Evolutionary conservation across 257 asterid species (phyloP).

Genomic region (Fraxinus americana): DNA sequence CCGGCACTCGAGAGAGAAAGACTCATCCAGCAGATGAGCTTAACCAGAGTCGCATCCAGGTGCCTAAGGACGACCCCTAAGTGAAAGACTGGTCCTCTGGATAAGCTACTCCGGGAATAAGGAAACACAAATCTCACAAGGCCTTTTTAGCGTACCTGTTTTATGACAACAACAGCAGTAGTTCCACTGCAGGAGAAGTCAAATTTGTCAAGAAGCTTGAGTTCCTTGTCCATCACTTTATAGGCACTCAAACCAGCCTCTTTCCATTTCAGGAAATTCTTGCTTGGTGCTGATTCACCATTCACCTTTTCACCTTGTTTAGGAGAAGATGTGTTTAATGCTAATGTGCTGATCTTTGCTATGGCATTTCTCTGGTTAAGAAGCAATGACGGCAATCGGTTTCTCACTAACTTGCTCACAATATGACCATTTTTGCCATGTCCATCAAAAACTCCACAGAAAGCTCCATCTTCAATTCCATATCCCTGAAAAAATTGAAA

Average conservation of each 20-base stretch:
- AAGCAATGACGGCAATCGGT: conserved; percentile 63
- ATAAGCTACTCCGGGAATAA: not conserved
- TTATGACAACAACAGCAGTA: conserved; percentile 60
- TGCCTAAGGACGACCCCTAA: no score
- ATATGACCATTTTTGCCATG: conserved; percentile 77
- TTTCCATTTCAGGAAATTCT: conserved; percentile 59
- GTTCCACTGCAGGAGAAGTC: conserved; percentile 80
- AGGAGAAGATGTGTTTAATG: conserved; percentile 10
- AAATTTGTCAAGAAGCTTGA: conserved; percentile 47
- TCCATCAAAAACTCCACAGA: conserved; percentile 81
- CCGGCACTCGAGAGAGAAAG: no score
- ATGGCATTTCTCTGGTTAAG: conserved; percentile 48
- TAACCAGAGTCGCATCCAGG: no score
- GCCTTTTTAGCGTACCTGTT: conserved; percentile 51
- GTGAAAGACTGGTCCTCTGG: no score
- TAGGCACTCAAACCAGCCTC: conserved; percentile 64
- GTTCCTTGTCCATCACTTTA: conserved; percentile 65
- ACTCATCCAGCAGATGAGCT: no score
- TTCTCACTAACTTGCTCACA: conserved; percentile 67
- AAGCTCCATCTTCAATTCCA: conserved; percentile 62
- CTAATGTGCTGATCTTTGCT: conserved; percentile 29
- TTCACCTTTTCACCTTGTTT: conserved; percentile 28
- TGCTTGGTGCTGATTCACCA: conserved; percentile 31
- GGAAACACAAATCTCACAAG: not conserved
- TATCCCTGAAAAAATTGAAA: conserved; percentile 49